These are phyloP conservation scores for Stentor coeruleus DNA, from an alignment of 73 alveolate species.

Conservation along the genomic window DNA sequence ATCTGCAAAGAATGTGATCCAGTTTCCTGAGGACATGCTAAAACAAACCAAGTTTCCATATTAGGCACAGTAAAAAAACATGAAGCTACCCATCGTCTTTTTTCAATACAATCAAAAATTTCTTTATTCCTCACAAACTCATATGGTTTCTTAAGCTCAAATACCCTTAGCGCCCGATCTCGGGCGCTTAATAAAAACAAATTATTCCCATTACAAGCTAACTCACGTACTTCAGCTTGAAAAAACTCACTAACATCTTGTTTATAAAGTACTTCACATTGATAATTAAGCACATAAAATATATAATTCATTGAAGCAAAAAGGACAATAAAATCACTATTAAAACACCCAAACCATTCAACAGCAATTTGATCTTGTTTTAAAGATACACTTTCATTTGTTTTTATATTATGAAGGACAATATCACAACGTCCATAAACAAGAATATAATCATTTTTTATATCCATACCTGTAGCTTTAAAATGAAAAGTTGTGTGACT, in stretches of 20 bases:
- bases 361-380: slow-evolving; percentile 6
- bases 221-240: slow-evolving; percentile 14
- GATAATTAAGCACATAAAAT: background rate
- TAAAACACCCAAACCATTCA: slow-evolving; percentile 13
- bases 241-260: slow-evolving; percentile 1
- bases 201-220: background rate
- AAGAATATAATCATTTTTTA: background rate
- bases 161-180: slow-evolving; percentile 14
- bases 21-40: background rate
- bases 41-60: slow-evolving; percentile 10
- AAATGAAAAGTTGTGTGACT: background rate
- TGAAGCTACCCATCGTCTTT: background rate
- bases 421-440: background rate
- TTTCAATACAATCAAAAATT: slow-evolving; percentile 10
- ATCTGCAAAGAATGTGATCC: slow-evolving; percentile 19
- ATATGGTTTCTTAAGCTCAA: slow-evolving; percentile 6
- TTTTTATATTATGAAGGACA: background rate
- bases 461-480: background rate
- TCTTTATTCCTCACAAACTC: background rate
- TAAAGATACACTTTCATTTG: background rate
- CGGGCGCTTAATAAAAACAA: background rate
- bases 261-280: background rate
- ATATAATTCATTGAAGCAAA: background rate
- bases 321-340: background rate
- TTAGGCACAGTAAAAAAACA: slow-evolving; percentile 8